phyloP scores from a whole-genome alignment of 257 asterid genomes.

The Rauvolfia tetraphylla region DNA sequence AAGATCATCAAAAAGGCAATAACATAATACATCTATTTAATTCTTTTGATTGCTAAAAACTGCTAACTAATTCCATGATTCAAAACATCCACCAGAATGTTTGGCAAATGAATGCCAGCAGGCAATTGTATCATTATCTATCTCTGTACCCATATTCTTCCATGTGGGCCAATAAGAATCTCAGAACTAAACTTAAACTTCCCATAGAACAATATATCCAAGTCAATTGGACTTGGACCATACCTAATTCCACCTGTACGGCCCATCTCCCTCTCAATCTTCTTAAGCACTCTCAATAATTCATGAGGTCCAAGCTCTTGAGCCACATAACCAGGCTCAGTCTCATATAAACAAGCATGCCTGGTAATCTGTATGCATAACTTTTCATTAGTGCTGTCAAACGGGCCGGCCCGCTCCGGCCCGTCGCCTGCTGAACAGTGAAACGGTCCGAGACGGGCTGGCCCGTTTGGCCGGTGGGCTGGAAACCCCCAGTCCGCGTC shows the following conservation, averaged over 20 bases:
- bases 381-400: too few species aligned
- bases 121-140: slow-evolving; percentile 47
- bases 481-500: too few species aligned
- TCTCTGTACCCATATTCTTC: slow-evolving; percentile 67
- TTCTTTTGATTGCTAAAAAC: too few species aligned
- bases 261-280: slow-evolving; percentile 85
- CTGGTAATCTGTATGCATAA: slow-evolving; percentile 64
- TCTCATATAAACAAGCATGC: slow-evolving; percentile 82
- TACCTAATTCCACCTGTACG: slow-evolving; percentile 81
- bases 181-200: slow-evolving; percentile 58
- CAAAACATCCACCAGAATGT: slow-evolving; percentile 50
- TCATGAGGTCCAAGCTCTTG: slow-evolving; percentile 70
- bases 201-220: slow-evolving; percentile 87
- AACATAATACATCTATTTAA: too few species aligned
- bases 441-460: too few species aligned
- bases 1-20: too few species aligned
- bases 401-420: too few species aligned
- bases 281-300: slow-evolving; percentile 54
- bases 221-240: slow-evolving; percentile 92
- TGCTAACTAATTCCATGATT: slow-evolving; percentile 84
- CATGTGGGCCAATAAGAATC: slow-evolving; percentile 68
- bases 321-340: slow-evolving; percentile 84
- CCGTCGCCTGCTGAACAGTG: too few species aligned
- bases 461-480: too few species aligned
- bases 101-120: slow-evolving; percentile 62